Conservation (phyloP, 352 stramenopile genomes). For the Globisporangium polare region DNA sequence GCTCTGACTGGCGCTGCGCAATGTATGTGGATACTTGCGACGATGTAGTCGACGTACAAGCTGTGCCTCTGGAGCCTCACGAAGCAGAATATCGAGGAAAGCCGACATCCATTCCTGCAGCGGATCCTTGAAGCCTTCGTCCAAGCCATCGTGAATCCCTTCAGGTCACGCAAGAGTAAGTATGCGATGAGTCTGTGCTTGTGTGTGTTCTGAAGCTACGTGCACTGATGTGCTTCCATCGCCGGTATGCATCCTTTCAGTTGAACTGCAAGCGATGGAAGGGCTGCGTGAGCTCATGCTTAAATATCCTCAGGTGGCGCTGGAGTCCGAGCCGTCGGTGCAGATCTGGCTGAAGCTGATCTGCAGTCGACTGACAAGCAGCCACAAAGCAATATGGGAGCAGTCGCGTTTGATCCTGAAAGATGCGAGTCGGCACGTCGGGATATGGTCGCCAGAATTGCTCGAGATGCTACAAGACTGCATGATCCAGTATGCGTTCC, state of each 20-base stretch:
- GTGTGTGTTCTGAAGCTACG: neutral
- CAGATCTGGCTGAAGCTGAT: slow-evolving; percentile 48
- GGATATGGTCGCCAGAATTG: slow-evolving; percentile 31
- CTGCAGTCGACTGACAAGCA: slow-evolving; percentile 50
- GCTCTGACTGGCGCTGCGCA: neutral
- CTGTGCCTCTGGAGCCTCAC: slow-evolving; percentile 62
- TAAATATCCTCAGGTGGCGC: slow-evolving; percentile 46
- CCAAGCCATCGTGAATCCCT: slow-evolving; percentile 67
- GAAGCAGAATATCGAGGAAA: slow-evolving; percentile 50
- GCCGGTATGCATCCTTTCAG: neutral
- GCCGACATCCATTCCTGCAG: slow-evolving; percentile 41
- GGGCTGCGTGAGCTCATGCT: slow-evolving; percentile 47
- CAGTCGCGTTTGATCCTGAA: slow-evolving; percentile 43
- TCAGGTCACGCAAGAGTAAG: slow-evolving; percentile 63
- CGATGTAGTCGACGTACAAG: slow-evolving; percentile 52
- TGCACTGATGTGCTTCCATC: neutral
- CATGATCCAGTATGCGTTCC: slow-evolving; percentile 44
- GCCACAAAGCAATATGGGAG: slow-evolving; percentile 39
- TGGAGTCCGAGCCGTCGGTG: slow-evolving; percentile 23
- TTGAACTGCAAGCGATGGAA: slow-evolving; percentile 63
- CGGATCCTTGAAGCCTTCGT: slow-evolving; percentile 59
- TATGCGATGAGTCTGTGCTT: neutral
- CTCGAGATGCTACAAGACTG: slow-evolving; percentile 31
- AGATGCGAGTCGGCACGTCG: slow-evolving; percentile 31
- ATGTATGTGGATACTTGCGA: neutral